Base-by-base conservation (phyloP, 129 eudicot species). In the Flaveria trinervia region DNA sequence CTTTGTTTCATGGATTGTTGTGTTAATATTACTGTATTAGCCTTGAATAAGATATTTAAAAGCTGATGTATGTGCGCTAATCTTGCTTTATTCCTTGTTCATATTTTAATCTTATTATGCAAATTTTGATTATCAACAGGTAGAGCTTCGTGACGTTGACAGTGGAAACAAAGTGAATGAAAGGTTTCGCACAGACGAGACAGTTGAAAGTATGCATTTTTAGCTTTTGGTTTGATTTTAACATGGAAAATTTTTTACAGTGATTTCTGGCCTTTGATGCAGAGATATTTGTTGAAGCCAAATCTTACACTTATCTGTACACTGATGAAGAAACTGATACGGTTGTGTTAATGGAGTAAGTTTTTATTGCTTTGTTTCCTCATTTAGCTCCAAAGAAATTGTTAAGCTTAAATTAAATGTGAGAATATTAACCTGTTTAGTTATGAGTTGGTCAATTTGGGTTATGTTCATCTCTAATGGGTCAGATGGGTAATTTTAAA, bases 121-220 rank as follows among this genome's bases (percentile, higher is more conserved):
- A 15, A 50, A 57, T 17, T 26, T 18, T 13, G 18, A 66, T 77
- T 22, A 39, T 66, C 45, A 54, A 78, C 88, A 93, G 98, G 96
- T 94, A 57, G 99, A 94, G 88, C 93, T 94, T 67, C 99, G 97
- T 30, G 99, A 94, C 65, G 88, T 91, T 68, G 99, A 91, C 56
- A 89, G 92, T 74, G 97, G 99, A 79, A 94, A 79, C 80, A 94
- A 94, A 86, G 85, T 88, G 44, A 91, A 89, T 65, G 99, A 94
- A 86, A 89, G 97, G 76, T 70, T 94, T 65, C 96, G 99, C 36
- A 91, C 99, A 13, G 96, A 94, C 73, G 99, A 94, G 83, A 65
- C 90, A 2, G 81, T 94, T 75, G 97, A 94, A 75, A 91, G 99
- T 94, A 91, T 65, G 86, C 59, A 60, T 54, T 77, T 80, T 59